phyloP scores from a whole-genome alignment of 257 asterid species.

The Agastache rugosa region DNA sequence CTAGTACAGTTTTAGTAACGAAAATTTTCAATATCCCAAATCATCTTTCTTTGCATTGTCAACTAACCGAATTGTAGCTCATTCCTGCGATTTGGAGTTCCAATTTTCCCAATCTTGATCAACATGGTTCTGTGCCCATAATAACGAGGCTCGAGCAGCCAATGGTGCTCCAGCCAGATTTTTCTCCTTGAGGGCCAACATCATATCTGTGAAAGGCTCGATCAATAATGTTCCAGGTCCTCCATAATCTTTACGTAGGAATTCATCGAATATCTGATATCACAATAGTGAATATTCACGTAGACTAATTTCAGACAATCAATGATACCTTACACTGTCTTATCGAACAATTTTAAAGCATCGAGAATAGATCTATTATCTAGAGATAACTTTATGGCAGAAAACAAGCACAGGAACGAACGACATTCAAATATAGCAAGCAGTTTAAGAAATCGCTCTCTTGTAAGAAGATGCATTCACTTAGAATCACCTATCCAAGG shows the following conservation, averaged over 20 bases:
- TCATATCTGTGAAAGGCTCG: slow-evolving; percentile 77
- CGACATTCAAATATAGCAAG: slow-evolving; percentile 11
- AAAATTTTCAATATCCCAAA: slow-evolving; percentile 13
- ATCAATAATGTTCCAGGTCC: slow-evolving; percentile 73
- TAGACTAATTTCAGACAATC: background rate
- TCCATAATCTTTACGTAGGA: slow-evolving; percentile 66
- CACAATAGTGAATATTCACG: slow-evolving; percentile 3
- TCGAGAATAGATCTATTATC: background rate
- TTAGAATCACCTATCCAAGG: background rate
- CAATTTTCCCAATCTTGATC: slow-evolving; percentile 69
- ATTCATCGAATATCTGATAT: slow-evolving; percentile 63
- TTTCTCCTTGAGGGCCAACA: slow-evolving; percentile 67
- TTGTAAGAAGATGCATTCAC: background rate
- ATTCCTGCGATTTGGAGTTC: slow-evolving; percentile 52
- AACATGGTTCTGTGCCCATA: slow-evolving; percentile 68
- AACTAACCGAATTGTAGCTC: slow-evolving; percentile 21
- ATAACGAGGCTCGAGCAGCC: slow-evolving; percentile 69
- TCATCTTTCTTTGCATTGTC: slow-evolving; percentile 22
- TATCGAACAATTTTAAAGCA: background rate
- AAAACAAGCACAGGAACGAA: background rate
- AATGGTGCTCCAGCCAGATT: slow-evolving; percentile 59
- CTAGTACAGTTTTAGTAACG: slow-evolving; percentile 30
- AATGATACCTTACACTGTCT: background rate
- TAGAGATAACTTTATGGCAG: background rate
- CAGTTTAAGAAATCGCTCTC: background rate